Base-by-base conservation (phyloP, 1,284 basidiomycete species). In the Trichosporon sp. region DNA sequence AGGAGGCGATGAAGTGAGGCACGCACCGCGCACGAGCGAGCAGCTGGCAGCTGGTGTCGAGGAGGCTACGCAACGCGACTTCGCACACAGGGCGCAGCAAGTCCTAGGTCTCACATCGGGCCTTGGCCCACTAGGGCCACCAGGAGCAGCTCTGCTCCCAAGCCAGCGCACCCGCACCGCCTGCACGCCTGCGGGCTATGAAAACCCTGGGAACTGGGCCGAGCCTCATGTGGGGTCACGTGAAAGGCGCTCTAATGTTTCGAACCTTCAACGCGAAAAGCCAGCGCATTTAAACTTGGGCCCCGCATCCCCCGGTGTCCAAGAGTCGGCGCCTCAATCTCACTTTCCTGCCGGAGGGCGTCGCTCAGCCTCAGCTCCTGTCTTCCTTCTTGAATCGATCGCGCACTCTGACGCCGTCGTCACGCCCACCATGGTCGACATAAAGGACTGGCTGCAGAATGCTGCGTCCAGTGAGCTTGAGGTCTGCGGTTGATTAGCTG, bases 401-500 rank as follows among this genome's bases (percentile, higher is more conserved):
- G 54, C 31, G 7, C n/a, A 31, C 48, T 12, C n/a, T 8, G 26
- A 59, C 65, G 8, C 48, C 35, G 10, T 14, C 14, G 32, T 38
- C 68, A 40, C 65, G 51, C 43, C 21, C n/a, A 38, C 59, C 61
- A 78, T 78, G 76, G 71, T 70, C 54, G 79, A 80, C 48, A 76
- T 80, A 66, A 78, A 77, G 26, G 40, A 70, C 31, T 75, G 75
- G 72, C 75, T 80, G 64, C 71, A 66, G 71, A 19, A 59, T 14
- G 6, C 59, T 19, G 11, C 51, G 56, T 21, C 51, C 26, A 65
- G 16, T 35, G 16, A 32, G 48, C 46, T n/a, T 31, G 6, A 11
- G 1, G 35, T 37, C 35, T 16, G n/a, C n/a, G 0, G n/a, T 4
- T 3, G 6, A 1, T 31, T 7, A 54, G 31, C 67, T 67, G 59